Conservation (phyloP, 371 early-diverging fungal species). For the Choanephora cucurbitarum region DNA sequence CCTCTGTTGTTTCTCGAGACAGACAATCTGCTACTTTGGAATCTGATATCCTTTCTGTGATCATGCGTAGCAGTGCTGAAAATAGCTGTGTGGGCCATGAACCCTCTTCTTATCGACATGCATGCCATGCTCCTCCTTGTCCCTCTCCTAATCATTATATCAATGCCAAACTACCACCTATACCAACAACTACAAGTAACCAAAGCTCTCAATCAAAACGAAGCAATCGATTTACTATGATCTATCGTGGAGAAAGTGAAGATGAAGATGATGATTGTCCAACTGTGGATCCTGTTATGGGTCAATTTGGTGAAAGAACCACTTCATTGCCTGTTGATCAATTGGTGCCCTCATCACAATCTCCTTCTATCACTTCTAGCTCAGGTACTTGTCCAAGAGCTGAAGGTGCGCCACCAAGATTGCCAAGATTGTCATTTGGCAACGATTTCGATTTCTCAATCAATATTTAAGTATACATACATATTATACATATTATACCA, state of each 20-base stretch:
- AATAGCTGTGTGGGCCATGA: constrained; percentile 2
- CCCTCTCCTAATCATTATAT: constrained; percentile 20
- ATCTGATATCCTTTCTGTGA: constrained; percentile 16
- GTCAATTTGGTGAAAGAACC: constrained; percentile 13
- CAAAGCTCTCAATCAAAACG: not conserved
- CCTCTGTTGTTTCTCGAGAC: constrained; percentile 10
- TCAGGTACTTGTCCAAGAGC: not conserved
- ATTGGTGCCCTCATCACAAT: not conserved
- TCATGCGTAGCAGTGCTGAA: constrained; percentile 13
- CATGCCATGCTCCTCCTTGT: constrained; percentile 1
- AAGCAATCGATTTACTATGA: constrained; percentile 22
- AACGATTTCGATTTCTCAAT: constrained; percentile 25
- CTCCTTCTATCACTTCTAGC: not conserved
- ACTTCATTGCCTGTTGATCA: constrained; percentile 14
- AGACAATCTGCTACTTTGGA: constrained; percentile 15
- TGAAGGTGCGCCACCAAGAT: constrained; percentile 13
- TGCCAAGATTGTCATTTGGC: constrained; percentile 33
- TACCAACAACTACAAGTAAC: constrained; percentile 20
- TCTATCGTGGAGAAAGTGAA: constrained; percentile 32
- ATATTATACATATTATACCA: not conserved
- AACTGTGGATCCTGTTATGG: constrained; percentile 1
- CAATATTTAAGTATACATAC: constrained; percentile 16
- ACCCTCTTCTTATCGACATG: not conserved
- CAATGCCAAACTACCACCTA: constrained; percentile 34
- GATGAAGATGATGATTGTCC: constrained; percentile 15